Conservation (phyloP, 2,329 filamentous ascomycete species). For the Paecilomyces sp. region DNA sequence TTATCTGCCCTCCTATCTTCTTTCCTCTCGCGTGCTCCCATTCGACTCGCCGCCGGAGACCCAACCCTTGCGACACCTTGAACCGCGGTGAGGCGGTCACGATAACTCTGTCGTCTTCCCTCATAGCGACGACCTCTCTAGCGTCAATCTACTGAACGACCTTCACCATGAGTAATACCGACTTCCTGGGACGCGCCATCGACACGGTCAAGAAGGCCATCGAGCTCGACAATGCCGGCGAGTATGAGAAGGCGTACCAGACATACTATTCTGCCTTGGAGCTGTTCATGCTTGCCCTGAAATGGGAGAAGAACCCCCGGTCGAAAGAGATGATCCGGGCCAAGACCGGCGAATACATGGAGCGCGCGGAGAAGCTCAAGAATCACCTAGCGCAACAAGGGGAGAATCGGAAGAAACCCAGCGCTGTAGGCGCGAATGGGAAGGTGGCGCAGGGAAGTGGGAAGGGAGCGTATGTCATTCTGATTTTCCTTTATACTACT, state of each 20-base stretch:
- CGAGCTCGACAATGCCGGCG: constrained; percentile 86
- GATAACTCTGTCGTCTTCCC: background rate
- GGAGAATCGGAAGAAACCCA: constrained; percentile 41
- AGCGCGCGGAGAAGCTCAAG: constrained; percentile 96
- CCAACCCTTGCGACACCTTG: constrained; percentile 2
- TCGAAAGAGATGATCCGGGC: constrained; percentile 96
- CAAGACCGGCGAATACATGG: constrained; percentile 96
- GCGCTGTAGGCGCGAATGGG: constrained; percentile 45
- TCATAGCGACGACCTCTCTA: constrained; percentile 4
- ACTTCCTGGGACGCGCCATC: constrained; percentile 95
- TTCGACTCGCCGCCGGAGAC: background rate
- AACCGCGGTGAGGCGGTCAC: background rate
- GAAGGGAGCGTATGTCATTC: constrained; percentile 47
- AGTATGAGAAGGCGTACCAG: constrained; percentile 96
- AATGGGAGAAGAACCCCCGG: constrained; percentile 98
- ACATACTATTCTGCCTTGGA: constrained; percentile 93
- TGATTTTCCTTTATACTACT: constrained; percentile 2
- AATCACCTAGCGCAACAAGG: constrained; percentile 67
- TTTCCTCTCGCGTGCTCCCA: background rate
- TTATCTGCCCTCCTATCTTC: background rate
- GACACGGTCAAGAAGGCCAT: constrained; percentile 96
- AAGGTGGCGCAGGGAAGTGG: constrained; percentile 43
- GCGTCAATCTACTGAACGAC: background rate
- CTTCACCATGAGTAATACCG: constrained; percentile 78
- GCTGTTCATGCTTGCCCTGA: constrained; percentile 96